phyloP scores from a whole-genome alignment of 2,329 filamentous ascomycete genomes.

The Xylaria multiplex region DNA sequence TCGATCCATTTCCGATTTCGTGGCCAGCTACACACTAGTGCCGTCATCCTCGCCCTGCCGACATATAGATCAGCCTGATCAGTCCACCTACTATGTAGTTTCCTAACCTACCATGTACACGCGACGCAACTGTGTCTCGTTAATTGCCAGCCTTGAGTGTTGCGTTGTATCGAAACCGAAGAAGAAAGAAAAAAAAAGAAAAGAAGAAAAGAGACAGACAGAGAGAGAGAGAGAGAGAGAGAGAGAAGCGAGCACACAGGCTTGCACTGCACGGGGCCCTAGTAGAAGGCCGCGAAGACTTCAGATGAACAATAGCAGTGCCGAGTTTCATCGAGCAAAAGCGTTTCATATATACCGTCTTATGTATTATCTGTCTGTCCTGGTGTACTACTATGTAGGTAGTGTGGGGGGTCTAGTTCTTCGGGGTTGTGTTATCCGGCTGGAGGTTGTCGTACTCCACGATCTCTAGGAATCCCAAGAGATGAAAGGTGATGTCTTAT shows the following conservation, averaged over 20 bases:
- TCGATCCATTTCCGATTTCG: slow-evolving; percentile 17
- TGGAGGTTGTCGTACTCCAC: slow-evolving; percentile 2
- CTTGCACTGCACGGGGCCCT: not conserved
- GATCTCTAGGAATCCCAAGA: not conserved
- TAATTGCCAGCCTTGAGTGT: slow-evolving; percentile 14
- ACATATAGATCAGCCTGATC: slow-evolving; percentile 3
- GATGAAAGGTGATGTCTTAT: not conserved
- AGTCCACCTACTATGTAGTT: not conserved
- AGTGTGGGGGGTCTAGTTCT: not conserved
- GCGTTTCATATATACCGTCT: slow-evolving; percentile 18
- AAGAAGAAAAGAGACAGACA: too few species aligned
- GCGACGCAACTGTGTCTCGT: slow-evolving; percentile 1
- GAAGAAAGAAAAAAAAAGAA: not conserved
- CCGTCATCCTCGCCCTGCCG: slow-evolving; percentile 10
- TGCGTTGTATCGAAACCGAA: slow-evolving; percentile 1
- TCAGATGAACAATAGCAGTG: slow-evolving; percentile 18
- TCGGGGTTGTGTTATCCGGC: slow-evolving; percentile 15
- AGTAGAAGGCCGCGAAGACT: slow-evolving; percentile 4
- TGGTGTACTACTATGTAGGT: not conserved
- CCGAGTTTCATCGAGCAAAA: slow-evolving; percentile 8
- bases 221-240: too few species aligned
- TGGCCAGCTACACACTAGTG: not conserved
- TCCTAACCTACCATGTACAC: not conserved
- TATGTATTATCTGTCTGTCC: not conserved
- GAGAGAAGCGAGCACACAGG: too few species aligned